These are phyloP conservation scores for Liriodendron chinense DNA, from an alignment of 164 flowering plant genomes.

Conservation along the genomic window DNA sequence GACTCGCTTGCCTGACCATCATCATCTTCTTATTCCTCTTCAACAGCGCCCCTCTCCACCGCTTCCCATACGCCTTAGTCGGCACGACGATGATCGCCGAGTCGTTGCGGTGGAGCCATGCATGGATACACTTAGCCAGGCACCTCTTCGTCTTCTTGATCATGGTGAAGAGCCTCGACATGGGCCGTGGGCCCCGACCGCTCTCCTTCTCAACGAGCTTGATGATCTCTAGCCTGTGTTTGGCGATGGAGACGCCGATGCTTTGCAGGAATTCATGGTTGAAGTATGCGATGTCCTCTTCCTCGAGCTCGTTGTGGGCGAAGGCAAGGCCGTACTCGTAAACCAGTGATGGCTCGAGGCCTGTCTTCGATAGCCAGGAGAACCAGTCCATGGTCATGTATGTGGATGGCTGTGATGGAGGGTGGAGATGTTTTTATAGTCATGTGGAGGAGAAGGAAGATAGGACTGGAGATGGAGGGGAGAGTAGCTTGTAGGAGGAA, in stretches of 20 bases:
- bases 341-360: slow-evolving; percentile 49
- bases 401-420: slow-evolving; percentile 14
- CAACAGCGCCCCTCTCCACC: slow-evolving; percentile 59
- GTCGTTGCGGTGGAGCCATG: slow-evolving; percentile 43
- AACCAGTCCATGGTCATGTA: slow-evolving; percentile 62
- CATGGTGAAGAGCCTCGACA: slow-evolving; percentile 44
- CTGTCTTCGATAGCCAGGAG: slow-evolving; percentile 67
- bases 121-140: slow-evolving; percentile 38
- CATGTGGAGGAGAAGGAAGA: background rate
- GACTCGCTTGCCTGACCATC: slow-evolving; percentile 29
- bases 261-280: slow-evolving; percentile 86
- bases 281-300: slow-evolving; percentile 61
- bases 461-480: background rate
- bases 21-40: slow-evolving; percentile 52
- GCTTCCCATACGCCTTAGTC: slow-evolving; percentile 27
- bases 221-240: slow-evolving; percentile 82
- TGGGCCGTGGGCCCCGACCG: slow-evolving; percentile 26
- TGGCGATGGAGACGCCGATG: slow-evolving; percentile 75
- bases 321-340: slow-evolving; percentile 67
- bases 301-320: slow-evolving; percentile 63
- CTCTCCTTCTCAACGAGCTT: slow-evolving; percentile 62
- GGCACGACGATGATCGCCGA: slow-evolving; percentile 50
- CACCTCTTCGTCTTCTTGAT: slow-evolving; percentile 50
- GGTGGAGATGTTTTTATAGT: background rate
- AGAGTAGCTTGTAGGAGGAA: background rate